Evolutionary conservation across 164 flowering plant genomes (phyloP).

Genomic region (Saururus chinensis): DNA sequence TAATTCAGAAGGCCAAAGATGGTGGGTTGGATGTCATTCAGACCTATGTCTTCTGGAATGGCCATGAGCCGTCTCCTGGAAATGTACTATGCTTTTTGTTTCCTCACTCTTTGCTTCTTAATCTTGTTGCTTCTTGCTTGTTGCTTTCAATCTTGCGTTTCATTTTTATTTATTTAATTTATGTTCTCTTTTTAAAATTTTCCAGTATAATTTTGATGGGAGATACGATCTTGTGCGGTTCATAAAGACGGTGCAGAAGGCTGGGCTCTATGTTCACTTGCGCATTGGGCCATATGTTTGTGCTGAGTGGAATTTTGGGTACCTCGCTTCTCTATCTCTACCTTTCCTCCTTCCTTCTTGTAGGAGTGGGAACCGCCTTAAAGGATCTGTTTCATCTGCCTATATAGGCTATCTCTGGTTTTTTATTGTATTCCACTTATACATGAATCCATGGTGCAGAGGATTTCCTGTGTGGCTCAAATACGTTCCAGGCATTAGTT

Average conservation of each 20-base stretch:
- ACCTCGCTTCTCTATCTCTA: neutral
- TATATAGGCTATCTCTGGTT: neutral
- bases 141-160: neutral
- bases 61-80: conserved; percentile 67
- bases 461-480: conserved; percentile 97
- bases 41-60: conserved; percentile 62
- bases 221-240: conserved; percentile 64
- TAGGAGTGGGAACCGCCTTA: neutral
- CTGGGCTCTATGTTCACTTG: conserved; percentile 64
- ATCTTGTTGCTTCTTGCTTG: neutral
- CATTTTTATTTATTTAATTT: neutral
- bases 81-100: conserved; percentile 24
- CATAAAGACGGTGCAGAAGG: conserved; percentile 50
- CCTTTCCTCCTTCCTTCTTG: neutral
- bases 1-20: conserved; percentile 17
- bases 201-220: conserved; percentile 66
- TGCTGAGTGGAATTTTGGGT: conserved; percentile 96
- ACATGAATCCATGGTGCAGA: conserved; percentile 16
- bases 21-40: conserved; percentile 18
- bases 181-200: neutral
- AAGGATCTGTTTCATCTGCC: too few relatives aligned
- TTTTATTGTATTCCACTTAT: neutral
- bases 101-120: neutral
- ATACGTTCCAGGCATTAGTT: conserved; percentile 68
- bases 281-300: conserved; percentile 91